phyloP scores from a whole-genome alignment of 192 early-diverging fungal genomes.

The Obelidium mucronatum region DNA sequence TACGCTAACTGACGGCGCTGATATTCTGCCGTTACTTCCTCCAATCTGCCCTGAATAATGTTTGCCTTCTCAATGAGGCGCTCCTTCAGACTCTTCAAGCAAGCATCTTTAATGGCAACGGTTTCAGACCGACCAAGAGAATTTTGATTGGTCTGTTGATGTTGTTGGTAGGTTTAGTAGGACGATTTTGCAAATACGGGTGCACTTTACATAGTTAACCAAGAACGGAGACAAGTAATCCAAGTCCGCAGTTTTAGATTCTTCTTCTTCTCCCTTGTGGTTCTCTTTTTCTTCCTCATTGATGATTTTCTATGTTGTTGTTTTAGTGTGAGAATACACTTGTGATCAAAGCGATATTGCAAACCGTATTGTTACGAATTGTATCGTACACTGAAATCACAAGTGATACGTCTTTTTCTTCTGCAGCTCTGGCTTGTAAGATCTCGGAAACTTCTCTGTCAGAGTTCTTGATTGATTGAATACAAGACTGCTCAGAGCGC shows the following conservation, averaged over 20 bases:
- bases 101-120: conserved; percentile 56
- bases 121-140: conserved; percentile 54
- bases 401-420: conserved; percentile 60
- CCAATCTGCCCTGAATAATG: conserved; percentile 63
- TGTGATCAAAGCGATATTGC: no score
- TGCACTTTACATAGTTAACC: conserved; percentile 64
- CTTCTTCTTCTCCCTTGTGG: conserved; percentile 63
- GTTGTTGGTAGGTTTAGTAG: not conserved
- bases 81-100: conserved; percentile 59
- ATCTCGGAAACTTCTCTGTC: conserved; percentile 62
- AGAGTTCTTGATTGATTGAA: conserved; percentile 55
- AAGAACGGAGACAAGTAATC: conserved; percentile 68
- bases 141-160: conserved; percentile 41
- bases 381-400: conserved; percentile 64
- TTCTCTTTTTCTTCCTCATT: conserved; percentile 58
- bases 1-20: conserved; percentile 61
- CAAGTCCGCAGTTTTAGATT: conserved; percentile 54
- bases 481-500: conserved; percentile 51
- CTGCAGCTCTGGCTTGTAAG: conserved; percentile 45
- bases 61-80: conserved; percentile 64
- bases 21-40: conserved; percentile 64
- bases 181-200: conserved; percentile 8
- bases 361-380: conserved; percentile 60
- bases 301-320: conserved; percentile 46
- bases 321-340: no score